Base-by-base conservation (phyloP, 2,329 filamentous ascomycete species). In the Monilinia polystroma region DNA sequence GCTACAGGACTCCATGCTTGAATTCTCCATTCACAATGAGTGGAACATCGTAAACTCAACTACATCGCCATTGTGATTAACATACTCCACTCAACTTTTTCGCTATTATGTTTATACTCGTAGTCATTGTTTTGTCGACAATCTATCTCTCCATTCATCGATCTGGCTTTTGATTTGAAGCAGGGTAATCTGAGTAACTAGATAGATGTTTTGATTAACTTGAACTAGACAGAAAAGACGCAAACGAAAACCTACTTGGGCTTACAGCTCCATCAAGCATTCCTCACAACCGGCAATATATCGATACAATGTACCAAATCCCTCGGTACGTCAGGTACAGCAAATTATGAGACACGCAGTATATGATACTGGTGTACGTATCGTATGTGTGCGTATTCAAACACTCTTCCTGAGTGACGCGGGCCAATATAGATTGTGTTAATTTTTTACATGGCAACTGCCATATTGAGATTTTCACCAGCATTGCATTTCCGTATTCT, bases 401-500 rank as follows among this genome's bases (percentile, higher is more conserved):
- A 7, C 45, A 43, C 20, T 35, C 45, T 23, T 47, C 43, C 20
- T 23, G 43, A 47, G 20, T n/a, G 20, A 51, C 45, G 20, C 20
- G 43, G 43, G 43, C 43, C 45, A 41, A 60, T 49, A 2, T 43
- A 51, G 20, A 35, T 35, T 7, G 35, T n/a, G 43, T 35, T 16
- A 26, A 49, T 26, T 60, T 6, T 5, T 47, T 26, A 23, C 32
- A 18, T n/a, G 10, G 7, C 23, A 18, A 16, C 57, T 29, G 57
- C 45, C 32, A 29, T 23, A 60, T 49, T 49, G 26, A 12, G 57
- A 51, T 23, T 60, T 60, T 60, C 43, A 23, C 29, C 20, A 49
- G 57, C 7, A 60, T 49, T 11, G 3, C 29, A 51, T 49, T 59
- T 51, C 43, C 14, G n/a, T 38, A 49, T 60, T 8, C 12, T 51